A percentile compares a stretch with the other conserved stretches of the same genome.
phyloP scores from a whole-genome alignment of 306 rosid species.

The Begonia loranthoides region DNA sequence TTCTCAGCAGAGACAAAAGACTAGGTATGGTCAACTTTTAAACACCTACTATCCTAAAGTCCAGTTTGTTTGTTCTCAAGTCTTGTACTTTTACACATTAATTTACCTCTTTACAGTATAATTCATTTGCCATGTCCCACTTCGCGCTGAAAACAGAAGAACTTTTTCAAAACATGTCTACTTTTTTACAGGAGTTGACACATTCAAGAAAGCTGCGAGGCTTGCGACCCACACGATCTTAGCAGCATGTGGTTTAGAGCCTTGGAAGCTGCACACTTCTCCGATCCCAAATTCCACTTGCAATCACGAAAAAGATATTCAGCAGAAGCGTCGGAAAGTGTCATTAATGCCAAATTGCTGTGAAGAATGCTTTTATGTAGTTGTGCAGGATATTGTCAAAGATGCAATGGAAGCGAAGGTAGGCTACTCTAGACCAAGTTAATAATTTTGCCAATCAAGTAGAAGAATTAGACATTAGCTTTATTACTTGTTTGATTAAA shows the following conservation, averaged over 20 bases:
- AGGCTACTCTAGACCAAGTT: constrained; percentile 13
- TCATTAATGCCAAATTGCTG: constrained; percentile 42
- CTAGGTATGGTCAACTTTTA: constrained; percentile 53
- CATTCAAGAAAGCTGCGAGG: constrained; percentile 55
- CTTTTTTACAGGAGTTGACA: constrained; percentile 27
- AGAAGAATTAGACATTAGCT: too few species aligned
- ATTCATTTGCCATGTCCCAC: too few species aligned
- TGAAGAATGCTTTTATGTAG: constrained; percentile 40
- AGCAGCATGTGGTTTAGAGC: constrained; percentile 49
- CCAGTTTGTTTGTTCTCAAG: not conserved
- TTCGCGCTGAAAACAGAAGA: too few species aligned
- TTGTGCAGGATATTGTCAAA: constrained; percentile 39
- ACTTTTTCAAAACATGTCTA: too few species aligned
- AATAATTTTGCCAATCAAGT: too few species aligned
- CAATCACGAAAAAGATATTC: constrained; percentile 21
- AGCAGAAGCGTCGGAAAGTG: constrained; percentile 18
- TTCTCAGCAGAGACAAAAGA: constrained; percentile 31
- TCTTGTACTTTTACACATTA: too few species aligned
- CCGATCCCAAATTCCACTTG: constrained; percentile 24
- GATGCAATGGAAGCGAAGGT: constrained; percentile 24
- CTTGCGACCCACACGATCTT: constrained; percentile 52
- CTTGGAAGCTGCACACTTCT: constrained; percentile 9
- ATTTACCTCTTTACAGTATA: too few species aligned
- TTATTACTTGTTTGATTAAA: too few species aligned
- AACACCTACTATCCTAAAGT: not conserved